Base-by-base conservation (phyloP, 345 rosid species). In the Populus simonii region DNA sequence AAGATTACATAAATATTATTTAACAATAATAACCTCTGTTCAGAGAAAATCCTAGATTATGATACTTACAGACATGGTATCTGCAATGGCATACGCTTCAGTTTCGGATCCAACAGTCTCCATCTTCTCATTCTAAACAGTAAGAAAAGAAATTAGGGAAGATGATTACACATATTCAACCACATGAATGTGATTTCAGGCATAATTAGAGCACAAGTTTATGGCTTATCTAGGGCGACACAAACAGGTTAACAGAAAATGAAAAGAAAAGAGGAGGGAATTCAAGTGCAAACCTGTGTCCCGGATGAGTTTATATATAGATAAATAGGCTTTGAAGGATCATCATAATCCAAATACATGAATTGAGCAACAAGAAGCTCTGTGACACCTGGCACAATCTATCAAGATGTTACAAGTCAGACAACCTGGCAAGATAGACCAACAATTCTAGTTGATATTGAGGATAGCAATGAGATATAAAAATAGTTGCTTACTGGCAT, bases 1-100 rank as follows among this genome's bases (percentile, higher is more conserved):
- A n/a, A n/a, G n/a, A n/a, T n/a, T n/a, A n/a, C n/a, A n/a, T n/a
- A n/a, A n/a, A n/a, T n/a, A n/a, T n/a, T n/a, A n/a, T n/a, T n/a
- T n/a, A n/a, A n/a, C n/a, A n/a, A n/a, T n/a, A 11, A 39, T 39
- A 51, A 20, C 39, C 31, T 55, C 51, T 41, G 33, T 6, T 41
- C 70, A 38, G 74, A 38, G 49, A 45, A 15, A 11, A 61, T 33
- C 68, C 70, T 41, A 66, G 66, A 75, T 51, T 59, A 76, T 22
- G 38, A 78, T 77, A 87, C 99, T 92, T 82, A 92, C 99, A 76
- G 83, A 62, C 87, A 96, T 93, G 7, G 84, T 78, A 75, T 93
- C 99, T 71, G 94, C 98, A 71, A 96, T 92, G 53, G 94, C 94
- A 88, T 84, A 96, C 77, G 98, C 98, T 74, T 92, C 99, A 7